phyloP scores from a whole-genome alignment of 208 protist genomes.

The Leptomonas seymouri region DNA sequence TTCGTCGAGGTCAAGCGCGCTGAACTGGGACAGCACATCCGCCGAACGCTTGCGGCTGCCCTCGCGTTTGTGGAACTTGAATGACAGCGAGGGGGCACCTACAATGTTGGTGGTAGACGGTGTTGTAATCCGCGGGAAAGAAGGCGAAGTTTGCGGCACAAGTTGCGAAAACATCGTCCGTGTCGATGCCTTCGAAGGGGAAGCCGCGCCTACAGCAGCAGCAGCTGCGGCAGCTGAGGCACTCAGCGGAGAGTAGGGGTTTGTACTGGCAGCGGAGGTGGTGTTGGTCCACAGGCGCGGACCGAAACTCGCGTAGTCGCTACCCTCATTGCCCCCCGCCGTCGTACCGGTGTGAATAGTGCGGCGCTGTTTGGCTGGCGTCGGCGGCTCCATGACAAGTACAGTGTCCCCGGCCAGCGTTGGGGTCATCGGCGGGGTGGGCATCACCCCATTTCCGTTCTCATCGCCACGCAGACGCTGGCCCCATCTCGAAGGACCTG shows the following conservation, averaged over 20 bases:
- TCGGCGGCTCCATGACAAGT: conserved; percentile 27
- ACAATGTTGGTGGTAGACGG: background rate
- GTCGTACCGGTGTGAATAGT: conserved; percentile 40
- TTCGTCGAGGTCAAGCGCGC: conserved; percentile 71
- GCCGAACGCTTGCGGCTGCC: conserved; percentile 61
- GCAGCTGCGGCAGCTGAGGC: background rate
- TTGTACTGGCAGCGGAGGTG: background rate
- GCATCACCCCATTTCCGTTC: background rate
- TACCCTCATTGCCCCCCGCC: background rate
- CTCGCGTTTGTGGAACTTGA: conserved; percentile 47
- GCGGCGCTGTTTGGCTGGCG: conserved; percentile 58
- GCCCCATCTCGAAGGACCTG: conserved; percentile 4
- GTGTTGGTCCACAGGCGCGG: background rate
- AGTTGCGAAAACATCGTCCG: background rate
- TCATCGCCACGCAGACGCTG: background rate
- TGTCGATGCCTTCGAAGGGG: conserved; percentile 2
- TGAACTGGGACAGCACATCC: conserved; percentile 71
- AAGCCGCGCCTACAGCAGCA: background rate
- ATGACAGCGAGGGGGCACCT: conserved; percentile 5
- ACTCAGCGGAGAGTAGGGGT: background rate
- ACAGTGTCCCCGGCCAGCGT: conserved; percentile 9
- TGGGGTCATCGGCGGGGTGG: conserved; percentile 27
- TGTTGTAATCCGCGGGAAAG: background rate
- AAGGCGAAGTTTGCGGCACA: conserved; percentile 1
- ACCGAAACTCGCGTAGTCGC: background rate